phyloP scores from a whole-genome alignment of 768 basidiomycete genomes.

The Auricularia heimuer region DNA sequence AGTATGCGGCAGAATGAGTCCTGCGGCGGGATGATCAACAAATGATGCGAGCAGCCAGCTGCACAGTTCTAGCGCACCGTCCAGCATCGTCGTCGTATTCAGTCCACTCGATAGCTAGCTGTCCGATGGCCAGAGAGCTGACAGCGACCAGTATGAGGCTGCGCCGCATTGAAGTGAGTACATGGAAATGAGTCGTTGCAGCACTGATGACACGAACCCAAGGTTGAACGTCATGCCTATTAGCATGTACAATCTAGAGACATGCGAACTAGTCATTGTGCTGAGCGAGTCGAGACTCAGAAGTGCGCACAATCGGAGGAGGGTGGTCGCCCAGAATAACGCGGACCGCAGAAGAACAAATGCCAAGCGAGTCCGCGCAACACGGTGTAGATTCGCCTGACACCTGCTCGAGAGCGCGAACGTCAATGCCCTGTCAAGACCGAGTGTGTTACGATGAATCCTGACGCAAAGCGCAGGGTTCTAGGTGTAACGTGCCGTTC shows the following conservation, averaged over 20 bases:
- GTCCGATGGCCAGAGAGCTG: no score
- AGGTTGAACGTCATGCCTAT: constrained; percentile 60
- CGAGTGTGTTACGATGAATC: background rate
- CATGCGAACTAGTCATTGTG: no score
- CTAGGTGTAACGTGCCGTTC: constrained; percentile 40
- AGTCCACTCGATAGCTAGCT: no score
- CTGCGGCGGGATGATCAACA: constrained; percentile 22
- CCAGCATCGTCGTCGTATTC: no score
- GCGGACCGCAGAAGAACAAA: constrained; percentile 43
- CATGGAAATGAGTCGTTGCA: no score
- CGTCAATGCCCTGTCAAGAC: constrained; percentile 35
- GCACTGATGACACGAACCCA: constrained; percentile 37
- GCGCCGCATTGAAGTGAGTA: no score
- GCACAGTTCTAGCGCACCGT: no score
- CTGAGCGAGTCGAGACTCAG: no score
- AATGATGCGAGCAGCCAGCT: no score
- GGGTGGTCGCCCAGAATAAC: constrained; percentile 48
- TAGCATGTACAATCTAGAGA: constrained; percentile 56
- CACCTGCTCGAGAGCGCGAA: constrained; percentile 40
- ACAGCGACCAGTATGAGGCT: no score
- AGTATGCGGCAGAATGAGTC: no score
- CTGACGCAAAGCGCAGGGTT: background rate
- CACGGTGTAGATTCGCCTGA: constrained; percentile 26
- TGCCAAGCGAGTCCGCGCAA: constrained; percentile 33
- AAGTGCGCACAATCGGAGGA: constrained; percentile 48